These are phyloP conservation scores for Hypoxylon fuscum DNA, from an alignment of 495 filamentous ascomycete genomes.

Conservation along the genomic window DNA sequence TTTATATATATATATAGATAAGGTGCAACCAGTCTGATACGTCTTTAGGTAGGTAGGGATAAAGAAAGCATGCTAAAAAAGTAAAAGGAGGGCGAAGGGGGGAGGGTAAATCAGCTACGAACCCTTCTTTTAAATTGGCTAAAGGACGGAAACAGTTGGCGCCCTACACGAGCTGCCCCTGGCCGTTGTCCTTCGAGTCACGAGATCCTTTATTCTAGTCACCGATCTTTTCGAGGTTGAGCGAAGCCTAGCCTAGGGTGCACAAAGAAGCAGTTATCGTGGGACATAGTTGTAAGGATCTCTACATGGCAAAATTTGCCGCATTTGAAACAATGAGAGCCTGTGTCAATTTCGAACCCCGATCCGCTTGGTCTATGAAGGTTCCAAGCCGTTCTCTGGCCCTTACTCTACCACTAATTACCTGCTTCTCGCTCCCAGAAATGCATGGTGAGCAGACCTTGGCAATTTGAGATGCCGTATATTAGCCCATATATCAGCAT, in stretches of 20 bases:
- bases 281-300: slow-evolving; percentile 5
- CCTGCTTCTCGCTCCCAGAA: slow-evolving; percentile 9
- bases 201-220: slow-evolving; percentile 23
- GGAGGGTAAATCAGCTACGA: too few relatives aligned
- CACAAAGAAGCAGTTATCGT: slow-evolving; percentile 31
- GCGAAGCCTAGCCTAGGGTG: not conserved
- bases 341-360: slow-evolving; percentile 7
- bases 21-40: not conserved
- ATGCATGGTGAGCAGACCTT: slow-evolving; percentile 34
- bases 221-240: slow-evolving; percentile 15
- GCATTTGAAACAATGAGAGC: slow-evolving; percentile 34
- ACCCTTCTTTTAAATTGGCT: slow-evolving; percentile 5
- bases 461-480: slow-evolving; percentile 36
- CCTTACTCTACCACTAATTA: not conserved
- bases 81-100: too few relatives aligned
- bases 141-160: slow-evolving; percentile 18
- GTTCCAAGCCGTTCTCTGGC: slow-evolving; percentile 1
- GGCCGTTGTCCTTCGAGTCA: slow-evolving; percentile 18
- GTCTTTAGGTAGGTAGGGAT: not conserved
- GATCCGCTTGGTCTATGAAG: not conserved
- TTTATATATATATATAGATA: slow-evolving; percentile 37
- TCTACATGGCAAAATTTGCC: slow-evolving; percentile 11
- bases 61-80: too few relatives aligned
- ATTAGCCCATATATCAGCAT: slow-evolving; percentile 31
- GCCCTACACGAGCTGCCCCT: not conserved